Conservation (phyloP, 805 yeast species). For the Metschnikowia baotianmanensis region DNA sequence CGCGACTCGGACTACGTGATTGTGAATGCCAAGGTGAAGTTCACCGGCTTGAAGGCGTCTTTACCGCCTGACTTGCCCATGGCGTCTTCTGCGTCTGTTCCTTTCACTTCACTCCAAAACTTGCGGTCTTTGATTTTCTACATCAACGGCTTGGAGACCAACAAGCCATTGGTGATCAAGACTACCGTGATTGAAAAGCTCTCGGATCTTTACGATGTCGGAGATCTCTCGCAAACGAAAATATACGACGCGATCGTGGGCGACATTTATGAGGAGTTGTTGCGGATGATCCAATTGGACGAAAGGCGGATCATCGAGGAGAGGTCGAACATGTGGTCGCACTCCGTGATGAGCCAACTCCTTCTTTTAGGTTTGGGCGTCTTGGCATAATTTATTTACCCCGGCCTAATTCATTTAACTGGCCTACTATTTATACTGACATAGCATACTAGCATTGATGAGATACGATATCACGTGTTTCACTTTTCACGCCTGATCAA, state of each 20-base stretch:
- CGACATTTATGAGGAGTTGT: conserved; percentile 56
- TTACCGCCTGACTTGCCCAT: conserved; percentile 49
- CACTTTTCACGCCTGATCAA: conserved; percentile 3
- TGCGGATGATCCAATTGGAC: conserved; percentile 53
- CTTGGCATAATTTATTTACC: conserved; percentile 51
- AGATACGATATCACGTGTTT: conserved; percentile 2
- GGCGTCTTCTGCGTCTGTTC: conserved; percentile 48
- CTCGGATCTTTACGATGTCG: conserved; percentile 36
- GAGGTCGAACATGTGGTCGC: conserved; percentile 56
- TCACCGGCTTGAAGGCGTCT: conserved; percentile 59
- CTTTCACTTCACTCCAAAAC: conserved; percentile 58
- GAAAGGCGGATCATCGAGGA: conserved; percentile 45
- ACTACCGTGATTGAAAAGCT: conserved; percentile 41
- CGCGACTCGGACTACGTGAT: conserved; percentile 50
- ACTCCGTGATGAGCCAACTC: conserved; percentile 56
- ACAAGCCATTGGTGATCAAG: conserved; percentile 33
- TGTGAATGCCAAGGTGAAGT: conserved; percentile 62
- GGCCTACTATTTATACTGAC: neutral
- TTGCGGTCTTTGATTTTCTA: conserved; percentile 60
- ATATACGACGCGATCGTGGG: conserved; percentile 51
- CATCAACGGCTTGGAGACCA: conserved; percentile 42
- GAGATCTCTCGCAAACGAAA: conserved; percentile 41
- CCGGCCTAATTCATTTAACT: too few relatives aligned
- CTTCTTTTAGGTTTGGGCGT: conserved; percentile 59
- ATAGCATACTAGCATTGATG: conserved; percentile 4